Evolutionary conservation across 768 basidiomycete species (phyloP).

Genomic region (Grammothele lineata): DNA sequence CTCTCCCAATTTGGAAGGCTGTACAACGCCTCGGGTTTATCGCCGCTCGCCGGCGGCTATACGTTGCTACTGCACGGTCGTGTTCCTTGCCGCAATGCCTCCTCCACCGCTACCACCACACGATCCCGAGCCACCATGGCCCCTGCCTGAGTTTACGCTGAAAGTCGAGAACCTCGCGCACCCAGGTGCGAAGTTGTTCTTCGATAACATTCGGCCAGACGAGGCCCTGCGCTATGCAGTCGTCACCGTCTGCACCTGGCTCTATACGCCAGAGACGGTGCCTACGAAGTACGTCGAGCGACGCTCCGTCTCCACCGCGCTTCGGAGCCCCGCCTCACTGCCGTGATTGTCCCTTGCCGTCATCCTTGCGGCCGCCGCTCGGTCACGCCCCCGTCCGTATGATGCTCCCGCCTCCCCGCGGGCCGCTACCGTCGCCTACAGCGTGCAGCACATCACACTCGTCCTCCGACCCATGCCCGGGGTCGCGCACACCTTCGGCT

Average conservation of each 20-base stretch:
- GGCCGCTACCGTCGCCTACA: slow-evolving; percentile 18
- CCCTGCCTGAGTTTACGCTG: slow-evolving; percentile 52
- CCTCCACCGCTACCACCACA: slow-evolving; percentile 20
- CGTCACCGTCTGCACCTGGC: slow-evolving; percentile 34
- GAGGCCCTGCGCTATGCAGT: slow-evolving; percentile 35
- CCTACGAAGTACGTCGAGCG: slow-evolving; percentile 44
- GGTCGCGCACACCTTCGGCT: slow-evolving; percentile 64
- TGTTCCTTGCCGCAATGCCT: slow-evolving; percentile 15
- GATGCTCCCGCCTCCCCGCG: too few relatives aligned
- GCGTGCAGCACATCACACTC: slow-evolving; percentile 51
- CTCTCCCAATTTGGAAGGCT: too few relatives aligned
- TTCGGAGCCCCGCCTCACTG: neutral
- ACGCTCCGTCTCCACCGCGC: neutral
- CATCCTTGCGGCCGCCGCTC: neutral
- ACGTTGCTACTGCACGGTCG: too few relatives aligned
- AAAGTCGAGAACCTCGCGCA: slow-evolving; percentile 57
- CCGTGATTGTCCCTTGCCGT: slow-evolving; percentile 16
- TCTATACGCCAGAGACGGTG: slow-evolving; percentile 42
- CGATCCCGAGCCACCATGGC: slow-evolving; percentile 35
- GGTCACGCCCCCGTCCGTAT: too few relatives aligned
- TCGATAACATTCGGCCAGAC: slow-evolving; percentile 43
- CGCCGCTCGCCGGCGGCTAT: too few relatives aligned
- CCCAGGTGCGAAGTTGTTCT: slow-evolving; percentile 53
- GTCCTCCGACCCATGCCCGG: slow-evolving; percentile 55
- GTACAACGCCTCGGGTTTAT: too few relatives aligned